These are phyloP conservation scores for Triadica sebifera DNA, from an alignment of 345 rosid genomes.

Conservation along the genomic window DNA sequence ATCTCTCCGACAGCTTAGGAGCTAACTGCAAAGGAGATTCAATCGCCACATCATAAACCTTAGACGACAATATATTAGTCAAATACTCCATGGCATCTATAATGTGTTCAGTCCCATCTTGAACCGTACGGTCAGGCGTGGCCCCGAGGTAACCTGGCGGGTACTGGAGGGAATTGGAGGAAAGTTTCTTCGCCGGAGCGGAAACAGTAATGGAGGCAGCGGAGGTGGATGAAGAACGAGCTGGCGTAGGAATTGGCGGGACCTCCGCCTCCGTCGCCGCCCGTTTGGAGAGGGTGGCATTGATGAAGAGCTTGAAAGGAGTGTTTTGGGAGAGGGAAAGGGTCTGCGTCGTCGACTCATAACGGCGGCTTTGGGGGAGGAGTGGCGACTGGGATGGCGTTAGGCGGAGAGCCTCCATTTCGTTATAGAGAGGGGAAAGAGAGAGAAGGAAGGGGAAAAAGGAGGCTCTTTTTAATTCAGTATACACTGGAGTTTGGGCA, in stretches of 20 bases:
- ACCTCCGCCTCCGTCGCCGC: slow-evolving; percentile 22
- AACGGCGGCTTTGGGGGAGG: neutral
- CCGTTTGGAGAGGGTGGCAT: slow-evolving; percentile 23
- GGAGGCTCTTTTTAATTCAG: neutral
- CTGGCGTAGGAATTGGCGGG: slow-evolving; percentile 7
- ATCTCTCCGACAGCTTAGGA: slow-evolving; percentile 60
- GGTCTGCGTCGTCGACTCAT: neutral
- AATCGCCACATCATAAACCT: slow-evolving; percentile 77
- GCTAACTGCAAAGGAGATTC: slow-evolving; percentile 80
- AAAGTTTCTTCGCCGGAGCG: slow-evolving; percentile 26
- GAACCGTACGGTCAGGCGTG: slow-evolving; percentile 51
- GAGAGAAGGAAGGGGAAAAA: neutral
- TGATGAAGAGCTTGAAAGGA: slow-evolving; percentile 2
- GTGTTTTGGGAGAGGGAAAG: neutral
- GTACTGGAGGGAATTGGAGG: slow-evolving; percentile 64
- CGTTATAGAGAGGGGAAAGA: neutral
- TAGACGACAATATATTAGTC: slow-evolving; percentile 70
- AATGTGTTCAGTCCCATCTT: slow-evolving; percentile 28
- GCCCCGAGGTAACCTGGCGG: slow-evolving; percentile 84
- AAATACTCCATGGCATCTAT: slow-evolving; percentile 65
- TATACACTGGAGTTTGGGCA: too few relatives aligned
- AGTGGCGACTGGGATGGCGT: slow-evolving; percentile 15
- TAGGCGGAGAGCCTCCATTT: slow-evolving; percentile 24
- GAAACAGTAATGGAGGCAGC: neutral
- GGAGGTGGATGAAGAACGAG: neutral